Percentiles rank a stretch among this genome's conserved stretches.
Conservation (phyloP, 768 basidiomycete genomes). For the Fibroporia radiculosa region DNA sequence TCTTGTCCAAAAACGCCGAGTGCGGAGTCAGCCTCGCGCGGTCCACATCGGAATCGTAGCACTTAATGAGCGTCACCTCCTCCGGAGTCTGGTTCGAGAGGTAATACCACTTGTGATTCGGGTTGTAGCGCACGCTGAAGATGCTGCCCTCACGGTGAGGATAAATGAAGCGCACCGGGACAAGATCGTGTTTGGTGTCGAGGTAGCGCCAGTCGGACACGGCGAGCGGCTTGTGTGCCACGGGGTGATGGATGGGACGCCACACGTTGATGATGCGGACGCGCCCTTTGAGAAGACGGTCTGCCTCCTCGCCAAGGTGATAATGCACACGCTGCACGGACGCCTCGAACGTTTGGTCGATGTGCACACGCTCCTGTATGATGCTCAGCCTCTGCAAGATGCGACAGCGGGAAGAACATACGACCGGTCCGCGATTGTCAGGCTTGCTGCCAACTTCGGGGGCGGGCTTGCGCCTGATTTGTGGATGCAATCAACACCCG, state of each 20-base stretch:
- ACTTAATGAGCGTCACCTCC: conserved; percentile 33
- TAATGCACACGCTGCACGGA: conserved; percentile 26
- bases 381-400: conserved; percentile 17
- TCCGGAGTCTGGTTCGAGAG: conserved; percentile 28
- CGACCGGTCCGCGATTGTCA: conserved; percentile 24
- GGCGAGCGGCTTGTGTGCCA: conserved; percentile 31
- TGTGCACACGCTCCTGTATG: conserved; percentile 30
- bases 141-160: conserved; percentile 26
- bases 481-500: too few species aligned
- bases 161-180: conserved; percentile 27
- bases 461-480: conserved; percentile 16
- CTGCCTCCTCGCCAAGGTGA: conserved; percentile 33
- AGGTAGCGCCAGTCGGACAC: conserved; percentile 31
- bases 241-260: conserved; percentile 33
- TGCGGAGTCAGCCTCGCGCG: conserved; percentile 30
- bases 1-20: conserved; percentile 27
- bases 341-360: conserved; percentile 34
- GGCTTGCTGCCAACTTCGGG: conserved; percentile 1
- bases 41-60: conserved; percentile 29
- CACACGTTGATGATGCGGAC: conserved; percentile 38
- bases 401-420: conserved; percentile 9
- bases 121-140: conserved; percentile 26
- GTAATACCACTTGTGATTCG: conserved; percentile 30
- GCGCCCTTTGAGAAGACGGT: conserved; percentile 30
- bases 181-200: conserved; percentile 27